Conservation (phyloP, 2,329 filamentous ascomycete species). For the Fusarium sp. region DNA sequence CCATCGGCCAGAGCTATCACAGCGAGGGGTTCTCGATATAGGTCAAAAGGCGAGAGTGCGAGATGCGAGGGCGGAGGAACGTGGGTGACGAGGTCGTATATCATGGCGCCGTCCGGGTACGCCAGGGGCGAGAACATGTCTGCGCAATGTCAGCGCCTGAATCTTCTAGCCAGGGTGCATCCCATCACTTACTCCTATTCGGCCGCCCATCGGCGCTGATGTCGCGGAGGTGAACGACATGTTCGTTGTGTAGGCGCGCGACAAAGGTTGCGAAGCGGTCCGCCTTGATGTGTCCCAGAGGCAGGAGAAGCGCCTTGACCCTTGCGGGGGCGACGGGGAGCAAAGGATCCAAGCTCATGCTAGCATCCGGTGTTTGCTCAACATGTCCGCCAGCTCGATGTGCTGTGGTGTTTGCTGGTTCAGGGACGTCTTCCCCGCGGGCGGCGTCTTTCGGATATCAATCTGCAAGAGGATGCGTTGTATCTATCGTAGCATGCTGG, state of each 20-base stretch:
- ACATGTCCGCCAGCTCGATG: constrained; percentile 46
- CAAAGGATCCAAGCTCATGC: constrained; percentile 89
- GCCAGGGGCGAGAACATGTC: constrained; percentile 94
- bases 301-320: constrained; percentile 88
- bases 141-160: constrained; percentile 53
- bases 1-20: constrained; percentile 90
- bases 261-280: constrained; percentile 85
- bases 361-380: constrained; percentile 60
- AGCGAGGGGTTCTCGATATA: constrained; percentile 85
- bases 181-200: constrained; percentile 76
- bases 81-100: constrained; percentile 89
- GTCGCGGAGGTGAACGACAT: constrained; percentile 86
- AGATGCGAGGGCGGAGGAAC: constrained; percentile 83
- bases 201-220: constrained; percentile 86
- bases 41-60: constrained; percentile 87
- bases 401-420: constrained; percentile 22
- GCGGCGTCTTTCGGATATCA: constrained; percentile 22
- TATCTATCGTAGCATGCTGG: constrained; percentile 33
- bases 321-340: constrained; percentile 92
- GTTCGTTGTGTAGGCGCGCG: constrained; percentile 80
- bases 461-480: background rate
- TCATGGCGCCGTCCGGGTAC: constrained; percentile 85
- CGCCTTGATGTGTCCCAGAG: constrained; percentile 86
- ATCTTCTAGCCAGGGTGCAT: constrained; percentile 11
- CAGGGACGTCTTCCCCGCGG: constrained; percentile 23